phyloP scores from a whole-genome alignment of 208 protist species.

The Endotrypanum monterogeii region DNA sequence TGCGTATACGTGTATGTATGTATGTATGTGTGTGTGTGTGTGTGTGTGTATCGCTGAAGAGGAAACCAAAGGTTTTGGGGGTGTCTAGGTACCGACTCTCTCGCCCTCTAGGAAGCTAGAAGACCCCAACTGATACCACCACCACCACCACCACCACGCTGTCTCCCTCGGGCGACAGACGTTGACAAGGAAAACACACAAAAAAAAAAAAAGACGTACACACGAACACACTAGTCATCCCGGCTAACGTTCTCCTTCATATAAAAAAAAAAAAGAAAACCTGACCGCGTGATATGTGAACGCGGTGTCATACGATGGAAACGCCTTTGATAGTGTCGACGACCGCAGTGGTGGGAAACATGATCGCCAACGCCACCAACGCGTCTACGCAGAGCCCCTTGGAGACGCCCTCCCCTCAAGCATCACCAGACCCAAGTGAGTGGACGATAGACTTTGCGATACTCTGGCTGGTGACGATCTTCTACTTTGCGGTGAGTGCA shows the following conservation, averaged over 20 bases:
- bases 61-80: neutral
- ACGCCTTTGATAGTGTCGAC: neutral
- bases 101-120: neutral
- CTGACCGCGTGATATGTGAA: neutral
- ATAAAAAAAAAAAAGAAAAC: neutral
- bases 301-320: neutral
- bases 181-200: neutral
- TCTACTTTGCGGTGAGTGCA: conserved; percentile 17
- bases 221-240: conserved; percentile 1
- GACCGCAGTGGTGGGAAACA: neutral
- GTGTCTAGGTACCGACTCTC: neutral
- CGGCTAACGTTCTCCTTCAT: no score
- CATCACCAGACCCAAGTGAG: neutral
- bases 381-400: neutral
- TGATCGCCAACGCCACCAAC: neutral
- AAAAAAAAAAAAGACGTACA: neutral
- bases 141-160: neutral
- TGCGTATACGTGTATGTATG: neutral
- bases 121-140: neutral
- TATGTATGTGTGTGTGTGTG: conserved; percentile 4
- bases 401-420: neutral
- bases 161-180: no score
- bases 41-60: conserved; percentile 2
- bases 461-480: conserved; percentile 17
- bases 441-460: conserved; percentile 23